Evolutionary conservation across 2,329 filamentous ascomycete species (phyloP).

Genomic region (Cryphonectria radicalis): DNA sequence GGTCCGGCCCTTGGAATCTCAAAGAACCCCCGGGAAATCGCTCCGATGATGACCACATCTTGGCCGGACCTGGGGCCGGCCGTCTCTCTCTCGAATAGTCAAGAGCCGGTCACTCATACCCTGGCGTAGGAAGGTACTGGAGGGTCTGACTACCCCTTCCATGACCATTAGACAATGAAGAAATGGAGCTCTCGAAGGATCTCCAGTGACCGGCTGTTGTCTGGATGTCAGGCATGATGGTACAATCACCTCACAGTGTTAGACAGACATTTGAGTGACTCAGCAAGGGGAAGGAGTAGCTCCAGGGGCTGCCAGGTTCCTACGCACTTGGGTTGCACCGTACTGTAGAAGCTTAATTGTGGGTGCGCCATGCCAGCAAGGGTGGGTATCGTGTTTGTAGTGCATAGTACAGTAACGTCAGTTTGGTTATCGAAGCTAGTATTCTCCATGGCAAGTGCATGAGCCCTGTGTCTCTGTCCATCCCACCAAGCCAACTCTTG

Average conservation of each 20-base stretch:
- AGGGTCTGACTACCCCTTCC: background rate
- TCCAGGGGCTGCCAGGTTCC: slow-evolving; percentile 13
- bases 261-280: background rate
- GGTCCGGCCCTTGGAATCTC: background rate
- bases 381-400: slow-evolving; percentile 18
- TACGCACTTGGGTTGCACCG: background rate
- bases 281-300: slow-evolving; percentile 8
- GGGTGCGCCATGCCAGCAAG: slow-evolving; percentile 17
- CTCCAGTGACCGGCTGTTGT: background rate
- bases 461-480: background rate
- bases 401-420: slow-evolving; percentile 10
- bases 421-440: background rate
- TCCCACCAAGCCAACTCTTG: background rate
- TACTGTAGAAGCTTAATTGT: slow-evolving; percentile 14
- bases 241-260: background rate
- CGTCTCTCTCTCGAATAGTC: background rate
- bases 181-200: background rate
- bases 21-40: background rate
- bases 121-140: too few species aligned
- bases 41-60: slow-evolving; percentile 2
- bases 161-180: background rate
- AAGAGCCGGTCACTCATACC: background rate
- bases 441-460: background rate
- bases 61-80: slow-evolving; percentile 7
- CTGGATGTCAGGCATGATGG: background rate